phyloP scores from a whole-genome alignment of 2,329 filamentous ascomycete genomes.

The Colletotrichum godetiae region DNA sequence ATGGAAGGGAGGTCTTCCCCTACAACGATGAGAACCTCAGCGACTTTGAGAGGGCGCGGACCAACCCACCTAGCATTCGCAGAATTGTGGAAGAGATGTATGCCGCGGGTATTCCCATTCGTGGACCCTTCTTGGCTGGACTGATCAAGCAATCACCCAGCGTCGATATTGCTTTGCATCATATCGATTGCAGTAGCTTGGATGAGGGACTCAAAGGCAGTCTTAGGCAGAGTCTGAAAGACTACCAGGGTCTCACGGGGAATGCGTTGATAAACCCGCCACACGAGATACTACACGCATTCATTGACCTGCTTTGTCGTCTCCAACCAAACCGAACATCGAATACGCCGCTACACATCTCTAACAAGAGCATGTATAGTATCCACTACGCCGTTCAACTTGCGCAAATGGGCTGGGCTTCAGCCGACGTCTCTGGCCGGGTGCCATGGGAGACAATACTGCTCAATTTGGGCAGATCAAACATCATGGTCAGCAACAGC shows the following conservation, averaged over 20 bases:
- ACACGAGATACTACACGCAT: constrained; percentile 46
- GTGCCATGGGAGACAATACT: constrained; percentile 32
- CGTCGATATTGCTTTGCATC: constrained; percentile 38
- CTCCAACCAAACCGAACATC: constrained; percentile 22
- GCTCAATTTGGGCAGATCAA: constrained; percentile 19
- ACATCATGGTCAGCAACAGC: constrained; percentile 21
- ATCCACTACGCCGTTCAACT: constrained; percentile 25
- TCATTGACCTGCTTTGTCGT: constrained; percentile 22
- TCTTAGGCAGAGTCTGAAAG: not conserved
- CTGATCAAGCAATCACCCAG: constrained; percentile 25
- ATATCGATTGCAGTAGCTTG: constrained; percentile 42
- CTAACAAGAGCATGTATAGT: not conserved
- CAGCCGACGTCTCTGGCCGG: not conserved
- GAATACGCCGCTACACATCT: not conserved
- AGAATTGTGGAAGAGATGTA: constrained; percentile 71
- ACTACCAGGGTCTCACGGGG: not conserved
- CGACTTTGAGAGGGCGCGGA: constrained; percentile 73
- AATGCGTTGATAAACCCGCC: not conserved
- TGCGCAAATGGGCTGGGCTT: not conserved
- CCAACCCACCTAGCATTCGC: constrained; percentile 68
- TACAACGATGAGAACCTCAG: constrained; percentile 61
- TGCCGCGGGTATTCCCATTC: constrained; percentile 53
- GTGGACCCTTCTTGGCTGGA: constrained; percentile 20
- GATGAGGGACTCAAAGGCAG: not conserved
- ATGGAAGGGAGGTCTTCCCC: constrained; percentile 47